Evolutionary conservation across 495 filamentous ascomycete species (phyloP), one percentile per base, ranked within the genome.

Genomic region (Terfezia boudieri): DNA sequence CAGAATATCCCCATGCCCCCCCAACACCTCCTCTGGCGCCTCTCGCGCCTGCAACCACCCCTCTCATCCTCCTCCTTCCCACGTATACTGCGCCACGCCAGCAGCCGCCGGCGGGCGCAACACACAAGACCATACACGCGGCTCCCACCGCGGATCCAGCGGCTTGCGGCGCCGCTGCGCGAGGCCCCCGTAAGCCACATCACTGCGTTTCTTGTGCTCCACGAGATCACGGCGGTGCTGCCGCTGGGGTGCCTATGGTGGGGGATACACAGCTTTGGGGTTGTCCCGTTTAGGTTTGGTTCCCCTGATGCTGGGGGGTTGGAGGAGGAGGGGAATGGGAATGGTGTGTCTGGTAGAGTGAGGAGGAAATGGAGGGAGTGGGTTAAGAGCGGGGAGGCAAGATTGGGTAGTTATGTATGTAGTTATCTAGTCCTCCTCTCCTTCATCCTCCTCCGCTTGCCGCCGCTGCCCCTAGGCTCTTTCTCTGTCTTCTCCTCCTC

Each of bases 141-240:
- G 14, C 43, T 48, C 4, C 43, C 43, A 14, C 4, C 43, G 6
- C 20, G 14, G 14, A 72, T 93, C 16, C 81, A 73, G 22, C 67
- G 67, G 43, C 85, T 83, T 67, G 80, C 82, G 38, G 67, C 68
- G 14, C 76, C 77, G 16, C 73, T 98, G 9, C 73, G 79, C 55
- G 70, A 72, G 50, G 87, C 86, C 9, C 89, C 90, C 0, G 58
- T 86, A 22, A 83, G 84, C 3, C 86, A 94, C 68, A 71, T 94
- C 41, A 78, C 79, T 8, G 77, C 90, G 3, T 98, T 98, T 66
- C 69, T 98, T 9, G 69, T 94, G 43, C 75, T 98, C 0, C 90
- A 98, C 71, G 90, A 98, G 65, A 56, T 92, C 36, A 95, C 90
- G 0, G 90, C 90, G 16, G 67, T 95, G 12, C 57, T 86, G 4